These are phyloP conservation scores for Hemileia vastatrix DNA, from an alignment of 1,284 basidiomycete species.

Conservation along the genomic window DNA sequence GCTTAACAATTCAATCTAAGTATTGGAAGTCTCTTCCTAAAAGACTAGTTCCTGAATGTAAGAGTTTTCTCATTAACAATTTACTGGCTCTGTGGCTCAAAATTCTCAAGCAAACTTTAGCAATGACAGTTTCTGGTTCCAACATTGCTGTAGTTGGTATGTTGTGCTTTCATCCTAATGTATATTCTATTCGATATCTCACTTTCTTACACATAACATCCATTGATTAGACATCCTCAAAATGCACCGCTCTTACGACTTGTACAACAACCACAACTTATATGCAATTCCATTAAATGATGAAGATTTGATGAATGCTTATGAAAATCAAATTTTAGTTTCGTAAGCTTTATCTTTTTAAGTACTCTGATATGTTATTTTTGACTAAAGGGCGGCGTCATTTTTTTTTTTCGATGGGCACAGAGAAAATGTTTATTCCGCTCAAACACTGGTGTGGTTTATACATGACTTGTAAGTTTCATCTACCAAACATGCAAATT, in stretches of 20 bases:
- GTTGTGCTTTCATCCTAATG: neutral
- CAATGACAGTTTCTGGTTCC: constrained; percentile 27
- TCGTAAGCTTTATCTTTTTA: constrained; percentile 52
- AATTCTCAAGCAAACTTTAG: constrained; percentile 21
- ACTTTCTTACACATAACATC: neutral
- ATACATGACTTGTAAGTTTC: constrained; percentile 76
- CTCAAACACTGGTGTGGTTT: constrained; percentile 62
- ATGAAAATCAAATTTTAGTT: constrained; percentile 70
- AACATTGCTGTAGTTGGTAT: constrained; percentile 28
- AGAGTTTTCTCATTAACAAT: constrained; percentile 25
- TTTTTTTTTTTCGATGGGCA: constrained; percentile 18
- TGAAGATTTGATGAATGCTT: constrained; percentile 57
- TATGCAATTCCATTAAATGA: constrained; percentile 67
- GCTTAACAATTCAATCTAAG: constrained; percentile 72
- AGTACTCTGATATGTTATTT: neutral
- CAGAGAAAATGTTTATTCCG: constrained; percentile 56
- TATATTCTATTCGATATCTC: neutral
- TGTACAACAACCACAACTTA: constrained; percentile 64
- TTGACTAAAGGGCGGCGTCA: neutral
- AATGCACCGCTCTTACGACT: constrained; percentile 65
- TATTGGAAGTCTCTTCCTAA: constrained; percentile 82
- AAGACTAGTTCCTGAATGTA: constrained; percentile 32
- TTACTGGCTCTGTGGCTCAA: constrained; percentile 9
- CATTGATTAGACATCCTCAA: constrained; percentile 61
- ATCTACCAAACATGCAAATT: neutral